Percentiles rank a stretch among this genome's conserved stretches.
Conservation (phyloP, 257 asterid genomes). For the Jasminum sambac region DNA sequence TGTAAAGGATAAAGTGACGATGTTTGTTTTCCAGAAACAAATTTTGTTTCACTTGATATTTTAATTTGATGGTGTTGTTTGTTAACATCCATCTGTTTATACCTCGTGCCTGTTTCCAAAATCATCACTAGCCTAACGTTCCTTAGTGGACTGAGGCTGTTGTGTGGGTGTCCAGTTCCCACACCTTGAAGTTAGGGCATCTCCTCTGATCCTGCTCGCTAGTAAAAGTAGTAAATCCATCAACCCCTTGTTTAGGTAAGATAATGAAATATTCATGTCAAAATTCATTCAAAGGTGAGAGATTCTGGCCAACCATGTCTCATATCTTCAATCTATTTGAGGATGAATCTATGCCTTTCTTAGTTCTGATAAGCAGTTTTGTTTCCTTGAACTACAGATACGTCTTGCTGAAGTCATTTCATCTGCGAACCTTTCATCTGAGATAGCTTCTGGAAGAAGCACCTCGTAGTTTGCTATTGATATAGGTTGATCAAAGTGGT, state of each 20-base stretch:
- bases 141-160: conserved; percentile 11
- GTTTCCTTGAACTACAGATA: conserved; percentile 46
- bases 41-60: conserved; percentile 8
- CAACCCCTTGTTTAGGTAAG: conserved; percentile 17
- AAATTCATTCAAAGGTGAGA: conserved; percentile 37
- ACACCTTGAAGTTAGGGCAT: conserved; percentile 8
- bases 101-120: conserved; percentile 26
- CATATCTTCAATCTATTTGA: conserved; percentile 30
- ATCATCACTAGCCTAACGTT: conserved; percentile 22
- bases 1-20: conserved; percentile 27
- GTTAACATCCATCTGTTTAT: background rate
- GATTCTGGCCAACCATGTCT: conserved; percentile 34
- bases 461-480: conserved; percentile 36
- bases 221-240: conserved; percentile 21
- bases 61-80: background rate
- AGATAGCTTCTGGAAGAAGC: conserved; percentile 34
- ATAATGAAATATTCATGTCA: conserved; percentile 14
- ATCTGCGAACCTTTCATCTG: conserved; percentile 38
- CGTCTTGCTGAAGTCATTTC: conserved; percentile 42
- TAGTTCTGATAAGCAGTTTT: conserved; percentile 40
- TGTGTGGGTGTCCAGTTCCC: conserved; percentile 17
- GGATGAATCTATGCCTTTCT: conserved; percentile 25
- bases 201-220: conserved; percentile 10
- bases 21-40: conserved; percentile 26
- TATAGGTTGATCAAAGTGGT: conserved; percentile 46